A percentile compares a stretch with the other conserved stretches of the same genome.
Evolutionary conservation across 768 basidiomycete genomes (phyloP).

Genomic region (Coprinellus aureogranulatus): DNA sequence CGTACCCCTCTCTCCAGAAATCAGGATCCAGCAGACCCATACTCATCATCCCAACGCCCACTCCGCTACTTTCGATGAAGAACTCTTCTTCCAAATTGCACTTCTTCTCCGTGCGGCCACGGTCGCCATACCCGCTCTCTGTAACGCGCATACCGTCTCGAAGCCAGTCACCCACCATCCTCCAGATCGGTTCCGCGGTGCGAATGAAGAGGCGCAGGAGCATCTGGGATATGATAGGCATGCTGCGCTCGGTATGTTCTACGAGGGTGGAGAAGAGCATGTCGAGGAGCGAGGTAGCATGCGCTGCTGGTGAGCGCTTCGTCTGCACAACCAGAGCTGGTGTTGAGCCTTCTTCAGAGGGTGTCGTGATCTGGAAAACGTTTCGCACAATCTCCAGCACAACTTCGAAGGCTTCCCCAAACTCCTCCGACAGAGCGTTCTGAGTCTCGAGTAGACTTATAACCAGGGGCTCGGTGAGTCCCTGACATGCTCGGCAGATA

Average conservation of each 20-base stretch:
- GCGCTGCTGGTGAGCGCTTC: slow-evolving; percentile 44
- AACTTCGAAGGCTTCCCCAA: slow-evolving; percentile 56
- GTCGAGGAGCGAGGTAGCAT: slow-evolving; percentile 62
- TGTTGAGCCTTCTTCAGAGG: background rate
- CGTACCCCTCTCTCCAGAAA: slow-evolving; percentile 77
- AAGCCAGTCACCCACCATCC: slow-evolving; percentile 70
- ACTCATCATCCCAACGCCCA: slow-evolving; percentile 48
- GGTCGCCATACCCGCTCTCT: slow-evolving; percentile 20
- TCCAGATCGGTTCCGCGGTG: slow-evolving; percentile 72
- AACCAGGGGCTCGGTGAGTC: slow-evolving; percentile 42
- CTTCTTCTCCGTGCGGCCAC: slow-evolving; percentile 10
- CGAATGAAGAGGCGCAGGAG: slow-evolving; percentile 62
- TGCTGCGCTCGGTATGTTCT: slow-evolving; percentile 57
- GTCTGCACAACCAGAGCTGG: slow-evolving; percentile 7
- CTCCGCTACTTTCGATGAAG: slow-evolving; percentile 72
- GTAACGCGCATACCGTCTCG: slow-evolving; percentile 65
- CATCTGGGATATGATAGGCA: slow-evolving; percentile 49
- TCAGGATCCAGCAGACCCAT: slow-evolving; percentile 63
- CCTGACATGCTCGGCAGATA: slow-evolving; percentile 59
- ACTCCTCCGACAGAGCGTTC: slow-evolving; percentile 54
- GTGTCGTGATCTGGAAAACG: slow-evolving; percentile 24
- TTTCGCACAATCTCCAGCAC: slow-evolving; percentile 49
- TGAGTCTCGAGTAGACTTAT: slow-evolving; percentile 69
- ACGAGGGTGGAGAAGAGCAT: slow-evolving; percentile 56
- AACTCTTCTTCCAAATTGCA: slow-evolving; percentile 68